Base-by-base conservation (phyloP, 768 basidiomycete species). In the Coprinopsis marcescibilis region DNA sequence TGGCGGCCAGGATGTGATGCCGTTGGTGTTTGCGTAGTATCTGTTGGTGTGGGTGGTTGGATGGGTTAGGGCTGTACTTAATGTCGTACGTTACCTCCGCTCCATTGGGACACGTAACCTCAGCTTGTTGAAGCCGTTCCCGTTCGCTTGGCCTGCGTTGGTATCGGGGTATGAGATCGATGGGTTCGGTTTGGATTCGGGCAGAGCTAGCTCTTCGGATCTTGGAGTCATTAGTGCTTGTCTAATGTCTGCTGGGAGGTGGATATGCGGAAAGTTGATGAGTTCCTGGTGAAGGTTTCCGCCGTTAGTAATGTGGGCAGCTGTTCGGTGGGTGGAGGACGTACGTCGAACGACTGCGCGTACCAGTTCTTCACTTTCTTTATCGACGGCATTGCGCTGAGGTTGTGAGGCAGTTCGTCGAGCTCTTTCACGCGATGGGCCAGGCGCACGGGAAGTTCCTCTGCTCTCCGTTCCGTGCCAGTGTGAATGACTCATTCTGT, bases 281-380 rank as follows among this genome's bases (percentile, higher is more conserved):
- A 98, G 76, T 71, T 97, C 95, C 94, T 97, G 52, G 4, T 25
- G 20, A 20, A 46, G 12, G 17, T 10, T 8, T 23, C 55, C 19
- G 29, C 29, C 8, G 8, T n/a, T 32, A n/a, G 29, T 32, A 32
- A 53, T 55, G 52, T 47, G 33, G 34, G 25, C 23, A 19, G 50
- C 17, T 44, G 25, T 29, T 34, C 32, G 21, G 32, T 5, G 38
- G 39, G 23, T 14, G 23, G 30, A 8, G 45, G 25, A 68, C 82
- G 43, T 44, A 94, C 95, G 78, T 98, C 89, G 64, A 99, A 98
- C 13, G 89, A 91, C 70, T 98, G 91, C 0, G 95, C 95, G 64
- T 99, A 99, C 96, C 96, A 99, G 58, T 95, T 85, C 70, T 93
- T 94, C 50, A 99, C 89, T 61, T 89, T 93, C 48, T 82, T 80